Percentiles rank a stretch among this genome's conserved stretches.
phyloP scores from a whole-genome alignment of 495 filamentous ascomycete species.

The Aeminium ludgeri region DNA sequence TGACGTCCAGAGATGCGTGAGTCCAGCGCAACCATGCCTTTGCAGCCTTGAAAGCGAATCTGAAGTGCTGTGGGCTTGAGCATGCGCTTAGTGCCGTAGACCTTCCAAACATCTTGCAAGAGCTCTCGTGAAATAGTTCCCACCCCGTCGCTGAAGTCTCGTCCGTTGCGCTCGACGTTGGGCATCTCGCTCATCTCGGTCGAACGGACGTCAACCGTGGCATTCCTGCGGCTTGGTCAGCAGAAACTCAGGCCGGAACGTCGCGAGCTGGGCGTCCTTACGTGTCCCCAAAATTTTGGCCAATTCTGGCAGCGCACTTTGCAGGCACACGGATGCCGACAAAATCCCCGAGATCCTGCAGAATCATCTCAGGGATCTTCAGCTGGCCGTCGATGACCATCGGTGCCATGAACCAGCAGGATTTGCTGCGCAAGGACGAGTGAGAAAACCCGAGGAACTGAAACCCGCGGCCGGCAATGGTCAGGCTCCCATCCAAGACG shows the following conservation, averaged over 20 bases:
- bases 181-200: slow-evolving; percentile 17
- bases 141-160: slow-evolving; percentile 66
- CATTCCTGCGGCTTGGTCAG: slow-evolving; percentile 16
- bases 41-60: slow-evolving; percentile 51
- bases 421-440: slow-evolving; percentile 52
- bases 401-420: slow-evolving; percentile 58
- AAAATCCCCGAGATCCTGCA: slow-evolving; percentile 50
- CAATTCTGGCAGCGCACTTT: slow-evolving; percentile 63
- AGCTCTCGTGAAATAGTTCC: slow-evolving; percentile 49
- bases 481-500: slow-evolving; percentile 38
- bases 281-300: slow-evolving; percentile 71
- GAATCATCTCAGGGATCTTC: slow-evolving; percentile 33
- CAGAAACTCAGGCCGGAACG: too few relatives aligned
- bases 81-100: slow-evolving; percentile 26
- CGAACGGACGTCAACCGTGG: slow-evolving; percentile 24
- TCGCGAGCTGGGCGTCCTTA: slow-evolving; percentile 16
- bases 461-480: slow-evolving; percentile 46
- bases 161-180: slow-evolving; percentile 19
- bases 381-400: slow-evolving; percentile 32
- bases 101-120: slow-evolving; percentile 34
- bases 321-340: slow-evolving; percentile 45
- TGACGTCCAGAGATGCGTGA: slow-evolving; percentile 32
- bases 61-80: slow-evolving; percentile 47
- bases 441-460: slow-evolving; percentile 67
- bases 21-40: slow-evolving; percentile 60